Percentiles rank a stretch among this genome's conserved stretches.
Evolutionary conservation across 1,284 basidiomycete species (phyloP).

Genomic region (Leccinum fallax): DNA sequence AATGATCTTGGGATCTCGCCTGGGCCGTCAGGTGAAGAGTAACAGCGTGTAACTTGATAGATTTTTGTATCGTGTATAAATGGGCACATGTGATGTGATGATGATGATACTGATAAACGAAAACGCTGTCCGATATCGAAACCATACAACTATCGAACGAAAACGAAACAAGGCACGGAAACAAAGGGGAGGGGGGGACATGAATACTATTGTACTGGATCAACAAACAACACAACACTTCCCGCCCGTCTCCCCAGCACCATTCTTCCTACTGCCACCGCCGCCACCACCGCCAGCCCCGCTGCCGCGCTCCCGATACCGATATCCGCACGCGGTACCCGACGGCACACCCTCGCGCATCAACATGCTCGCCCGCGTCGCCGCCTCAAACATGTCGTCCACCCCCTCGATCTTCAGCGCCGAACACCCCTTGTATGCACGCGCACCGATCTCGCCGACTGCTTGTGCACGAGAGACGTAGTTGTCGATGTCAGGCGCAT

Average conservation of each 20-base stretch:
- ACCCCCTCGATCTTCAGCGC: constrained; percentile 92
- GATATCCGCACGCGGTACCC: constrained; percentile 44
- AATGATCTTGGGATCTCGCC: constrained; percentile 65
- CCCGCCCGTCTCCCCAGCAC: constrained; percentile 45
- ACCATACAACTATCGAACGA: background rate
- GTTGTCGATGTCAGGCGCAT: constrained; percentile 43
- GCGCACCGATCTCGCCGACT: constrained; percentile 80
- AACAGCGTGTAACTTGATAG: background rate
- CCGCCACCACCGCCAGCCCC: background rate
- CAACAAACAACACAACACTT: constrained; percentile 65
- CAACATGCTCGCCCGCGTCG: constrained; percentile 91
- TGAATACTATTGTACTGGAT: constrained; percentile 19
- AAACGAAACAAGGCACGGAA: constrained; percentile 1
- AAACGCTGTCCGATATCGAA: constrained; percentile 1
- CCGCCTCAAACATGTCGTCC: constrained; percentile 94
- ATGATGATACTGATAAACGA: background rate
- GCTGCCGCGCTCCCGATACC: constrained; percentile 22
- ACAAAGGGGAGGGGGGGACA: background rate
- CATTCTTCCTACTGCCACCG: constrained; percentile 39
- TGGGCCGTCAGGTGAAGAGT: constrained; percentile 8
- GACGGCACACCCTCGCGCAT: constrained; percentile 81
- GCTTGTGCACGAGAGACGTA: constrained; percentile 77
- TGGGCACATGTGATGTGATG: background rate
- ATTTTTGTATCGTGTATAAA: background rate
- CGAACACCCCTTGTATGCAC: constrained; percentile 92